A percentile compares a stretch with the other conserved stretches of the same genome.
These are phyloP conservation scores for Schizonepeta tenuifolia DNA, from an alignment of 257 asterid genomes.

Conservation along the genomic window DNA sequence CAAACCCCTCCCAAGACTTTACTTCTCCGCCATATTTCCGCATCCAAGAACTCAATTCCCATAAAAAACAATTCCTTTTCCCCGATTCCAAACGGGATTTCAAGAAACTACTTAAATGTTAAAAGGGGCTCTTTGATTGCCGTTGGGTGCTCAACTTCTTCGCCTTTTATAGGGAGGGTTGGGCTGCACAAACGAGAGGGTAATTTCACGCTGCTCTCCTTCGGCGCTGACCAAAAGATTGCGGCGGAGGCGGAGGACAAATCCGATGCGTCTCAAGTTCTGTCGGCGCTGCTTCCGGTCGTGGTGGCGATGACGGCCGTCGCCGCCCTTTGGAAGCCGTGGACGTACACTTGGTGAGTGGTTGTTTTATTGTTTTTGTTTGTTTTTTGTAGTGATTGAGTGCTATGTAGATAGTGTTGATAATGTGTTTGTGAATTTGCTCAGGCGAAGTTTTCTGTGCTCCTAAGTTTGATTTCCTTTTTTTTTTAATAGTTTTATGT, in stretches of 20 bases:
- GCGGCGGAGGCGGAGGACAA: slow-evolving; percentile 48
- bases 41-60: slow-evolving; percentile 22
- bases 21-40: slow-evolving; percentile 25
- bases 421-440: slow-evolving; percentile 18
- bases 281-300: slow-evolving; percentile 88
- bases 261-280: slow-evolving; percentile 59
- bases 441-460: not conserved
- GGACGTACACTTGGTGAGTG: slow-evolving; percentile 92
- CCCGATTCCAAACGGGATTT: slow-evolving; percentile 26
- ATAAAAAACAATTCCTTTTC: slow-evolving; percentile 27
- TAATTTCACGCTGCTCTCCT: slow-evolving; percentile 68
- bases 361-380: no score
- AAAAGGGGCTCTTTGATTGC: slow-evolving; percentile 43
- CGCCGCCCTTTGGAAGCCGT: slow-evolving; percentile 85
- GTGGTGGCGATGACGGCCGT: slow-evolving; percentile 90
- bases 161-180: slow-evolving; percentile 78
- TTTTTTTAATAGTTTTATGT: not conserved
- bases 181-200: slow-evolving; percentile 89
- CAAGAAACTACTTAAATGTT: slow-evolving; percentile 25
- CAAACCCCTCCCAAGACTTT: slow-evolving; percentile 35
- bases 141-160: slow-evolving; percentile 72
- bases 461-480: no score
- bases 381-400: not conserved
- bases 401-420: not conserved
- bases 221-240: slow-evolving; percentile 53